Evolutionary conservation across 1,139 yeast species (phyloP), one percentile per base, ranked within the genome.

Genomic region (Geotrichum cucujoidarum): DNA sequence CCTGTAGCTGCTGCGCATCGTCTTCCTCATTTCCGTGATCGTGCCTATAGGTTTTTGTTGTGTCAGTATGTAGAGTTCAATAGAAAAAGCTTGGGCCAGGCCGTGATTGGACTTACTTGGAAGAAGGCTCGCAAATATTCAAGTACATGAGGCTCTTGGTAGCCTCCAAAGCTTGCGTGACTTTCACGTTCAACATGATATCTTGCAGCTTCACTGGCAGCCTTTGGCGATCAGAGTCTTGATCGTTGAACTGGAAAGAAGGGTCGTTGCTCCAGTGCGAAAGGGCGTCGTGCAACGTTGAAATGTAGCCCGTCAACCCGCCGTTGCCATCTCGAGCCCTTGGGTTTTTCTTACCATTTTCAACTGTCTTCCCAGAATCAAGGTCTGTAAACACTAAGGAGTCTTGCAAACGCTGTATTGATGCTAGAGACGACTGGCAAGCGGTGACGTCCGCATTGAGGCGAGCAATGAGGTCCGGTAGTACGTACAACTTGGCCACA

Each of bases 351-450:
- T n/a, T n/a, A n/a, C n/a, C n/a, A n/a, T n/a, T n/a, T n/a, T n/a
- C n/a, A n/a, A n/a, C n/a, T n/a, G n/a, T n/a, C n/a, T n/a, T n/a
- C n/a, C n/a, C n/a, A n/a, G n/a, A n/a, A n/a, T n/a, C n/a, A n/a
- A n/a, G n/a, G n/a, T n/a, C n/a, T n/a, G n/a, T n/a, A n/a, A n/a
- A n/a, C n/a, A n/a, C n/a, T n/a, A n/a, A n/a, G n/a, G n/a, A n/a
- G n/a, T n/a, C n/a, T n/a, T n/a, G n/a, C n/a, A n/a, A n/a, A n/a
- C n/a, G n/a, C n/a, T n/a, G n/a, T n/a, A n/a, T n/a, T n/a, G n/a
- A n/a, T n/a, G n/a, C n/a, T n/a, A n/a, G n/a, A n/a, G 40, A 14
- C 11, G 21, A 17, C 24, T 47, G 43, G n/a, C 47, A 43, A 17
- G 11, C 16, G 5, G 25, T 6, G 18, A 43, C 39, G 17, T 47